A percentile compares a stretch with the other conserved stretches of the same genome.
phyloP scores from a whole-genome alignment of 2,329 filamentous ascomycete genomes.

The Paracamarosporium sp. region DNA sequence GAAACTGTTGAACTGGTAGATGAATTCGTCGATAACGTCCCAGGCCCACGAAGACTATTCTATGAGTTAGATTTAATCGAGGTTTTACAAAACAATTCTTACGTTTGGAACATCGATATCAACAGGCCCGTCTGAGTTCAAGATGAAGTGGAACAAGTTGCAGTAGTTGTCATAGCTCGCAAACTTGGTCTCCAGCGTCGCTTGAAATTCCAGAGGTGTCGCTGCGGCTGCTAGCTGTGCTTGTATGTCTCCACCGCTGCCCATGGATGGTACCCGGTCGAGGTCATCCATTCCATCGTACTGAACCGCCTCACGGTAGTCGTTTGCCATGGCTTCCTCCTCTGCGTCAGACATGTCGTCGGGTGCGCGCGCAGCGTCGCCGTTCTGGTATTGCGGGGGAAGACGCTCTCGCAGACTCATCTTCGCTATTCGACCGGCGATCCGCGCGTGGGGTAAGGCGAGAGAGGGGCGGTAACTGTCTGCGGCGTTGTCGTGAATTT shows the following conservation, averaged over 20 bases:
- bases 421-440: slow-evolving; percentile 12
- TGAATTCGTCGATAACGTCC: slow-evolving; percentile 99
- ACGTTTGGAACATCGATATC: slow-evolving; percentile 96
- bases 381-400: slow-evolving; percentile 49
- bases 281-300: slow-evolving; percentile 87
- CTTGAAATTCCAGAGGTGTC: slow-evolving; percentile 94
- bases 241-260: slow-evolving; percentile 89
- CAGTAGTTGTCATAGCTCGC: slow-evolving; percentile 99
- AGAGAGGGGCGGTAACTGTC: slow-evolving; percentile 9
- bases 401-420: slow-evolving; percentile 41
- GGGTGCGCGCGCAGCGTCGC: slow-evolving; percentile 46
- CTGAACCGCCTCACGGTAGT: slow-evolving; percentile 93
- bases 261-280: slow-evolving; percentile 68
- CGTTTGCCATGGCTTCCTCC: slow-evolving; percentile 93
- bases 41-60: slow-evolving; percentile 96
- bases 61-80: slow-evolving; percentile 23
- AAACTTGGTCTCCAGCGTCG: slow-evolving; percentile 95
- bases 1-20: slow-evolving; percentile 99
- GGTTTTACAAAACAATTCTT: slow-evolving; percentile 52
- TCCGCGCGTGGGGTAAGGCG: slow-evolving; percentile 14
- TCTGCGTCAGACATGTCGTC: slow-evolving; percentile 92
- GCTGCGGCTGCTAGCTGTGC: slow-evolving; percentile 89
- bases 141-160: slow-evolving; percentile 98
- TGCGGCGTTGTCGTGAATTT: slow-evolving; percentile 15
- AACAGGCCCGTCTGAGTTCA: slow-evolving; percentile 98